Percentiles rank a stretch among this genome's conserved stretches.
These are phyloP conservation scores for Arabidopsis suecica DNA, from an alignment of 345 rosid species.

Conservation along the genomic window DNA sequence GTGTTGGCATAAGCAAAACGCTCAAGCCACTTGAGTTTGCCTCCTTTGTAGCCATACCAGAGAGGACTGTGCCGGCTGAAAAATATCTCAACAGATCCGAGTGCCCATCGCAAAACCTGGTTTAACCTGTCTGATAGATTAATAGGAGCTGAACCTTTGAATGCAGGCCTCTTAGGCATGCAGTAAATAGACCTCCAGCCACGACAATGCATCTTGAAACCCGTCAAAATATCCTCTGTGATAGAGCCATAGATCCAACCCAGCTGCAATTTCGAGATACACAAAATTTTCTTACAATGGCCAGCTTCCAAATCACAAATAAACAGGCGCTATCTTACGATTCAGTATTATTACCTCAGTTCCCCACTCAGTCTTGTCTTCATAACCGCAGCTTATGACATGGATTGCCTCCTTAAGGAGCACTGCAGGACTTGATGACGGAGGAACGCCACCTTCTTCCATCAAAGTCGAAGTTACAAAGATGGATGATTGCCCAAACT, in stretches of 20 bases:
- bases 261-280: slow-evolving; percentile 58
- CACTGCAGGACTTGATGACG: slow-evolving; percentile 95
- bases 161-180: slow-evolving; percentile 90
- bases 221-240: slow-evolving; percentile 95
- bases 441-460: slow-evolving; percentile 97
- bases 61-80: slow-evolving; percentile 92
- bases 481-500: slow-evolving; percentile 88
- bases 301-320: slow-evolving; percentile 19
- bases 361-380: slow-evolving; percentile 99
- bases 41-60: slow-evolving; percentile 90
- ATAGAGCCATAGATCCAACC: slow-evolving; percentile 99
- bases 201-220: slow-evolving; percentile 99
- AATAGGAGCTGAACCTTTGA: slow-evolving; percentile 97
- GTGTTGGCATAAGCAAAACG: slow-evolving; percentile 90
- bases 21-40: slow-evolving; percentile 95
- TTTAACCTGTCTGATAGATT: slow-evolving; percentile 93
- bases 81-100: slow-evolving; percentile 98
- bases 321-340: neutral
- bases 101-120: slow-evolving; percentile 99
- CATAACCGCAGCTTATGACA: slow-evolving; percentile 95
- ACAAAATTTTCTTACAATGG: slow-evolving; percentile 21
- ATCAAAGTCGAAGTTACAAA: slow-evolving; percentile 92
- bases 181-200: slow-evolving; percentile 99
- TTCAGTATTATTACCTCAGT: slow-evolving; percentile 63
- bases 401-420: slow-evolving; percentile 98